phyloP scores from a whole-genome alignment of 306 rosid species.

The Cucurbita maxima region DNA sequence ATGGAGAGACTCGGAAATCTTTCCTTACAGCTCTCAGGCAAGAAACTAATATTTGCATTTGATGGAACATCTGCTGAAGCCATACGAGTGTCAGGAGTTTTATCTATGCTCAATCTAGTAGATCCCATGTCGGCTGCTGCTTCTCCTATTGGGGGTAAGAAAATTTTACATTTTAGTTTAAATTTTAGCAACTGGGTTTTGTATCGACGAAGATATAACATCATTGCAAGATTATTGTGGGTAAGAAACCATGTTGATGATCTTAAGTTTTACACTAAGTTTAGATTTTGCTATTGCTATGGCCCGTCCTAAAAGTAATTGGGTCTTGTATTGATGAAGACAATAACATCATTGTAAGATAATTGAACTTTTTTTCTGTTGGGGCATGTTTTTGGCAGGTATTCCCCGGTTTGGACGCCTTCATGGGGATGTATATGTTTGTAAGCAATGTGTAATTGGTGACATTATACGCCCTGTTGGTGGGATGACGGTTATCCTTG shows the following conservation, averaged over 20 bases:
- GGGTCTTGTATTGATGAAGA: not conserved
- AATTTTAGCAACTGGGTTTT: not conserved
- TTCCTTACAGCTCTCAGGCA: conserved; percentile 85
- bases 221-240: not conserved
- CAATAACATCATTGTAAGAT: not conserved
- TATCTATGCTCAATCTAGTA: conserved; percentile 88
- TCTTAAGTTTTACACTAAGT: not conserved
- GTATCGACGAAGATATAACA: not conserved
- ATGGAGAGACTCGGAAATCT: conserved; percentile 88
- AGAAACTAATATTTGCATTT: conserved; percentile 92
- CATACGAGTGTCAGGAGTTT: conserved; percentile 55
- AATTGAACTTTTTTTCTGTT: conserved; percentile 7
- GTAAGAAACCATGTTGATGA: not conserved
- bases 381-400: conserved; percentile 36
- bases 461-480: conserved; percentile 76
- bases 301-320: not conserved
- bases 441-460: conserved; percentile 82
- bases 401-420: conserved; percentile 99
- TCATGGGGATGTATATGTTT: conserved; percentile 67
- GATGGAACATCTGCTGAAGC: conserved; percentile 85
- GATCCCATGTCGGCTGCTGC: conserved; percentile 99
- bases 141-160: conserved; percentile 98
- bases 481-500: conserved; percentile 81
- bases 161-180: not conserved
- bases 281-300: not conserved